phyloP scores from a whole-genome alignment of 2,329 filamentous ascomycete species.

The Colletotrichum cereale region DNA sequence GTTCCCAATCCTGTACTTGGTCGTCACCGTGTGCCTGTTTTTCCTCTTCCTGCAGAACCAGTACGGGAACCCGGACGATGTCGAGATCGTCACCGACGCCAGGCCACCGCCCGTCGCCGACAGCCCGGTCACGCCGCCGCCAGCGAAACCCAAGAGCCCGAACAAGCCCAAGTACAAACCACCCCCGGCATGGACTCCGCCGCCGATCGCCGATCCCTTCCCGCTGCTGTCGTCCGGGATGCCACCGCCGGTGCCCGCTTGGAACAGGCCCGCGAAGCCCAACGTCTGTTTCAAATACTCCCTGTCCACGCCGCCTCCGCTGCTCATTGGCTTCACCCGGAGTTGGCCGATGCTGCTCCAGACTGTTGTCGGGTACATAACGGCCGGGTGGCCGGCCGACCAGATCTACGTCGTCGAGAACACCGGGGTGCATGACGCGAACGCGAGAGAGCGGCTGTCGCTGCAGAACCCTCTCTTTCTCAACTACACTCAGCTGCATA shows the following conservation, averaged over 20 bases:
- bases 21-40: slow-evolving; percentile 5
- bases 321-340: slow-evolving; percentile 70
- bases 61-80: slow-evolving; percentile 5
- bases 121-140: not conserved
- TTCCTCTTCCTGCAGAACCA: slow-evolving; percentile 14
- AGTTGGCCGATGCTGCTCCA: slow-evolving; percentile 68
- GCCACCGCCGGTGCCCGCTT: slow-evolving; percentile 57
- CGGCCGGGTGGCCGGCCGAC: slow-evolving; percentile 68
- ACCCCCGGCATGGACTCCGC: slow-evolving; percentile 44
- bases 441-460: slow-evolving; percentile 58
- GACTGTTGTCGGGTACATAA: slow-evolving; percentile 67
- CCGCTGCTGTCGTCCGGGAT: slow-evolving; percentile 52
- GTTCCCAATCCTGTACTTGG: not conserved
- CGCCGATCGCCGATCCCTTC: slow-evolving; percentile 58
- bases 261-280: slow-evolving; percentile 55
- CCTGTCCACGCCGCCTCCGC: slow-evolving; percentile 57
- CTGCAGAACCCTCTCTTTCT: slow-evolving; percentile 69
- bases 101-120: not conserved
- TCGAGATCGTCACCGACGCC: not conserved
- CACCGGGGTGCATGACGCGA: slow-evolving; percentile 67
- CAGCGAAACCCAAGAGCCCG: not conserved
- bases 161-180: slow-evolving; percentile 30
- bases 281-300: slow-evolving; percentile 55
- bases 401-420: slow-evolving; percentile 72
- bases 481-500: slow-evolving; percentile 61